Base-by-base conservation (phyloP, 306 rosid genomes). In the Castanopsis chinensis region DNA sequence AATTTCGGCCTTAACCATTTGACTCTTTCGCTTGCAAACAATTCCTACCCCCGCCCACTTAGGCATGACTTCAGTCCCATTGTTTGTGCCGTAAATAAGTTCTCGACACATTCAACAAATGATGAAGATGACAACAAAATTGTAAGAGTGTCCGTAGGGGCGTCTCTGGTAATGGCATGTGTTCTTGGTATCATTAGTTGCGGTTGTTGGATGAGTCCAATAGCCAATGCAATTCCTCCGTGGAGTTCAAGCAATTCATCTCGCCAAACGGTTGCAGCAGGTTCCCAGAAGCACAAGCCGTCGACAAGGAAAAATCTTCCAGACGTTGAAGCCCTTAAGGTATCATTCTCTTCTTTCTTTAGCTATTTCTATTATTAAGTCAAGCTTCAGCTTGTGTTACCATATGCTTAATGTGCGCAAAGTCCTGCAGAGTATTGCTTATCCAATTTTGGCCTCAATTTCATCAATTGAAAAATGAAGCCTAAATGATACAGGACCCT, bases 101-200 rank as follows among this genome's bases (percentile, higher is more conserved):
- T 14, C 21, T 59, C 78, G 17, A 52, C 5, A 8, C 69, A 73
- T 28, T 70, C 49, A 28, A 21, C 20, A 18, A 35, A 59, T 23
- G 30, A 41, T 41, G 45, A 8, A 41, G 51, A 9, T 21, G 57
- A 69, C n/a, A 59, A 7, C 3, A 10, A 20, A 68, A 17, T 64
- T 17, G 75, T 11, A 33, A 19, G 20, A 60, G 56, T 52, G 20
- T 19, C 61, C 1, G 43, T 64, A 5, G 60, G 84, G 54, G 81
- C 84, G 3, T 71, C 75, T 63, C 27, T 63, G 11, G 83, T 35
- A 9, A 13, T 83, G 78, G 81, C 75, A 13, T 83, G 81, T 76
- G 78, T 23, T 45, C 57, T 79, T 72, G 81, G 75, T 25, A 73
- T 76, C 33, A 37, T 83, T 55, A 27, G 58, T 59, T 75, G 73